Evolutionary conservation across 1,284 basidiomycete species (phyloP).

Genomic region (Bondarzewia mesenterica): DNA sequence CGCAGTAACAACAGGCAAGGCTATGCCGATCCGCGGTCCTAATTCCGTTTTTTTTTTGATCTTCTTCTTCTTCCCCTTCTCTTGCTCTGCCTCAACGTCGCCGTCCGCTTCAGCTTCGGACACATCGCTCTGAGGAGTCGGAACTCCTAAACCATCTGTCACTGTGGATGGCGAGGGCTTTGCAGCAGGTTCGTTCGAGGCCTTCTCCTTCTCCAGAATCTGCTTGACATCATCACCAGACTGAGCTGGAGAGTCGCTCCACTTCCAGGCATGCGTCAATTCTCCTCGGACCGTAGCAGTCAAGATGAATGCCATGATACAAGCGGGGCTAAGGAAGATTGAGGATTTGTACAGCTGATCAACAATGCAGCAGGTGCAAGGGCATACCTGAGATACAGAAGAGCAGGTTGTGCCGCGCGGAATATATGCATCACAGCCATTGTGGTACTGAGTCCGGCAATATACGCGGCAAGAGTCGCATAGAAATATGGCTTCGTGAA

Average conservation of each 20-base stretch:
- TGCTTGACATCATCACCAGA: neutral
- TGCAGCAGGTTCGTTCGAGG: neutral
- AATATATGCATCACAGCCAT: constrained; percentile 87
- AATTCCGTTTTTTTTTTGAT: neutral
- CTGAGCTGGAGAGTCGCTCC: constrained; percentile 37
- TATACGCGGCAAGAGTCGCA: constrained; percentile 67
- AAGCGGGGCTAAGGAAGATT: constrained; percentile 47
- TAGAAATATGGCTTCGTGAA: constrained; percentile 75
- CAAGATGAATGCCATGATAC: constrained; percentile 52
- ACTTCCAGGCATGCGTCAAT: constrained; percentile 52
- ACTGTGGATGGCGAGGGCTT: no score
- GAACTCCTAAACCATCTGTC: neutral
- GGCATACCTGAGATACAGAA: constrained; percentile 83
- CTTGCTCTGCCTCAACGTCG: neutral
- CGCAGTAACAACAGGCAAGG: no score
- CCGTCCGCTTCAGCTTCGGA: neutral
- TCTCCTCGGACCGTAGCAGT: constrained; percentile 51
- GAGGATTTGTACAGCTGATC: neutral
- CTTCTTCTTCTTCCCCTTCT: neutral
- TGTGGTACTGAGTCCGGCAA: constrained; percentile 71
- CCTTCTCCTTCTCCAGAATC: neutral
- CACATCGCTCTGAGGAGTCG: neutral
- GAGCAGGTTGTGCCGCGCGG: constrained; percentile 80
- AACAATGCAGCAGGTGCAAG: neutral
- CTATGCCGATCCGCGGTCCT: no score